Base-by-base conservation (phyloP, 306 rosid species). In the Trifolium subterraneum region DNA sequence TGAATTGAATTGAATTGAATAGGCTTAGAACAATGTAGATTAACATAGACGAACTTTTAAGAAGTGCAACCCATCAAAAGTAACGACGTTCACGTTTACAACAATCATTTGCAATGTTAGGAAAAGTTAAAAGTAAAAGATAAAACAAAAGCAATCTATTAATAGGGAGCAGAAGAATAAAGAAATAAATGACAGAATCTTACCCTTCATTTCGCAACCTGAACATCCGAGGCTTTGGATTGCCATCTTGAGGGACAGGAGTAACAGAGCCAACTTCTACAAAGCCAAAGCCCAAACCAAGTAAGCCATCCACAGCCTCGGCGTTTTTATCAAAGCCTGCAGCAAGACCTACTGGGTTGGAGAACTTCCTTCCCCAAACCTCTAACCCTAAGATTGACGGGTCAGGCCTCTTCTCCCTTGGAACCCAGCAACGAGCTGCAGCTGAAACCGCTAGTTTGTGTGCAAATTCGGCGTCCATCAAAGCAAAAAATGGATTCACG, bases 301-400 rank as follows among this genome's bases (percentile, higher is more conserved):
- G 97, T 55, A 93, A 87, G 29, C 98, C 98, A 78, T 89, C 98
- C 59, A 91, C 82, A 62, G 98, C 98, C 87, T 78, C 97, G 0
- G 98, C 98, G 60, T 93, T 88, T 82, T 93, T 93, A 87, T 93
- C 98, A 81, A 93, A 93, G 72, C 98, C 98, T 25, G 98, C 98
- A 76, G 97, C 98, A 82, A 93, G 97, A 75, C 98, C 98, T 50
- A 93, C 13, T 15, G 98, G 98, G 51, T 93, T 93, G 71, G 96
- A 89, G 79, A 93, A 93, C 70, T 93, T 93, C 83, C 94, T 89
- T 81, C 98, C 98, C 98, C 98, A 93, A 81, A 93, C 98, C 82
- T 93, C 87, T 64, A 91, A 86, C 33, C 92, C 91, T 76, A 93
- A 72, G 82, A 50, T 82, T 79, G 90, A 25, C 38, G 85, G 91